phyloP scores from a whole-genome alignment of 31 red algal species.

The Endocladia muricata region DNA sequence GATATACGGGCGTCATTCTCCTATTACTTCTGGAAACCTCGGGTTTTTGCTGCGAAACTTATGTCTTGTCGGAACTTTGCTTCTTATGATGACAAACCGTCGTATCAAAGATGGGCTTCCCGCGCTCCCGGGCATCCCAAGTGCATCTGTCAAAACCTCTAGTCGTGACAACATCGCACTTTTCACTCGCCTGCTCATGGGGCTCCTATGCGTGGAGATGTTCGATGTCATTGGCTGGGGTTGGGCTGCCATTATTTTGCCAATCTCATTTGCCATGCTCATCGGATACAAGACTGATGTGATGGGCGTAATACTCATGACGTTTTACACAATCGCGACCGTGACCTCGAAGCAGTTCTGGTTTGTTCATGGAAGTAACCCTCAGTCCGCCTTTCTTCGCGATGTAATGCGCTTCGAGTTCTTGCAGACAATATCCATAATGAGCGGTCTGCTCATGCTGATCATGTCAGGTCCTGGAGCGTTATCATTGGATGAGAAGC shows the following conservation, averaged over 20 bases:
- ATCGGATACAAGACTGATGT: slow-evolving; percentile 75
- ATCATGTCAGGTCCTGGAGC: slow-evolving; percentile 76
- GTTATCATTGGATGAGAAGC: slow-evolving; percentile 68
- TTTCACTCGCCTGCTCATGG: slow-evolving; percentile 64
- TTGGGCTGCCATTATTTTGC: slow-evolving; percentile 60
- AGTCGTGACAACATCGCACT: slow-evolving; percentile 62
- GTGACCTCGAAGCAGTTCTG: slow-evolving; percentile 77
- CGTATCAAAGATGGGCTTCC: slow-evolving; percentile 71
- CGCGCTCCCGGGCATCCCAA: slow-evolving; percentile 67
- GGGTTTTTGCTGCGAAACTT: slow-evolving; percentile 84
- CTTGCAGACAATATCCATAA: slow-evolving; percentile 90
- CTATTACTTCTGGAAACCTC: slow-evolving; percentile 60
- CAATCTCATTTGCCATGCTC: slow-evolving; percentile 64
- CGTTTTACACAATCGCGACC: slow-evolving; percentile 74
- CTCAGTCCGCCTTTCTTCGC: slow-evolving; percentile 29
- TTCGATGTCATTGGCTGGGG: slow-evolving; percentile 56
- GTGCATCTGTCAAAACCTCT: slow-evolving; percentile 17
- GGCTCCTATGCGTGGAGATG: slow-evolving; percentile 74
- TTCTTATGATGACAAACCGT: slow-evolving; percentile 57
- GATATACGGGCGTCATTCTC: slow-evolving; percentile 83
- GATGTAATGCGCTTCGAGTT: slow-evolving; percentile 68
- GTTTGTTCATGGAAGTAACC: slow-evolving; percentile 42
- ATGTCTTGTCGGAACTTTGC: slow-evolving; percentile 69
- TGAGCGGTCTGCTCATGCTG: slow-evolving; percentile 87
- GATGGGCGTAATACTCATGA: slow-evolving; percentile 65